Percentiles rank a stretch among this genome's conserved stretches.
Evolutionary conservation across 768 basidiomycete genomes (phyloP).

Genomic region (Naganishia randhawae): DNA sequence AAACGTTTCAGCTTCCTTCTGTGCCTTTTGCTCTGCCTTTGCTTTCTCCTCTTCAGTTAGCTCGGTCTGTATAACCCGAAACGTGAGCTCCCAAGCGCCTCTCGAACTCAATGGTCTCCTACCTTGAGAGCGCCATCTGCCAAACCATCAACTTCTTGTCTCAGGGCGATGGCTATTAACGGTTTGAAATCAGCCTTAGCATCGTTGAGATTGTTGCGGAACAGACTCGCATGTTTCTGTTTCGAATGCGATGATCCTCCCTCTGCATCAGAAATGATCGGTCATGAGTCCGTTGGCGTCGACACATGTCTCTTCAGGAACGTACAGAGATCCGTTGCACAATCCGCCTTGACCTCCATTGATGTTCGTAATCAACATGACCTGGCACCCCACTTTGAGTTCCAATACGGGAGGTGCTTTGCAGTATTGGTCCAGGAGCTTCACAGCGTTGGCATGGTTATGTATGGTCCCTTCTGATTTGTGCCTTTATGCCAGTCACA

Average conservation of each 20-base stretch:
- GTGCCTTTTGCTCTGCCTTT: not conserved
- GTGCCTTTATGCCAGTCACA: not conserved
- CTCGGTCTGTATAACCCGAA: not conserved
- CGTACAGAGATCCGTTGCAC: constrained; percentile 27
- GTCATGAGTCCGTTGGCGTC: not conserved
- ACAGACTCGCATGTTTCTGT: constrained; percentile 1
- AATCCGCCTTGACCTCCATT: constrained; percentile 10
- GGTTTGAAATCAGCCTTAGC: not conserved
- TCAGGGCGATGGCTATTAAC: not conserved
- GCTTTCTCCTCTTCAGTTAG: constrained; percentile 1
- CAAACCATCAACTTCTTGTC: not conserved
- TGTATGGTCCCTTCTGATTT: constrained; percentile 11
- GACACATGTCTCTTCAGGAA: not conserved
- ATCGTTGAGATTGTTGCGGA: not conserved
- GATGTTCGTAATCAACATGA: constrained; percentile 27
- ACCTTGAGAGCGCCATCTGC: too few relatives aligned
- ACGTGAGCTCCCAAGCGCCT: not conserved
- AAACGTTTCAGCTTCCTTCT: constrained; percentile 5
- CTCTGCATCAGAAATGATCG: not conserved
- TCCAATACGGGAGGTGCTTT: constrained; percentile 21
- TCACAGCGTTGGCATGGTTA: constrained; percentile 10
- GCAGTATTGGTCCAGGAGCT: constrained; percentile 26
- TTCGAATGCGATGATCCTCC: constrained; percentile 24
- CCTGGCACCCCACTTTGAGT: constrained; percentile 25
- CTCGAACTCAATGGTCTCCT: too few relatives aligned